Evolutionary conservation across 768 basidiomycete species (phyloP), one percentile per base, ranked within the genome.

Genomic region (Boletus tylopilopsis): DNA sequence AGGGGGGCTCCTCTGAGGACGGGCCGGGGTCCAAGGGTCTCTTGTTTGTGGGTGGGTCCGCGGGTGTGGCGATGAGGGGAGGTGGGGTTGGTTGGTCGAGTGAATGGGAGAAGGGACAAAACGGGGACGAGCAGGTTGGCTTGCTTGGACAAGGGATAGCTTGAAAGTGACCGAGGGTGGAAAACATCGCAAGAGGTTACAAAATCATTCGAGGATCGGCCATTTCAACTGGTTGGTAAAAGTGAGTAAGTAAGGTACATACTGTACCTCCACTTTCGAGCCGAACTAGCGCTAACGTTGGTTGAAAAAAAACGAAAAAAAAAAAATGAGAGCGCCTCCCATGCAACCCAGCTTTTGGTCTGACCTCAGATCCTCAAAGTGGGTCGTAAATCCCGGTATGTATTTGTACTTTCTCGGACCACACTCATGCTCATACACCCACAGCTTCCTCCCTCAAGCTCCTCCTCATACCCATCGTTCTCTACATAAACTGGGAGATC

Each of bases 361-460:
- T 62, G 75, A 85, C 64, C 51, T 84, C 55, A 68, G 50, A 57
- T 73, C 77, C 0, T 64, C 75, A 13, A 73, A 80, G 57, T 95
- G 93, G 93, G 82, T 84, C 48, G 67, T 86, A 16, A 73, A 87
- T 19, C 91, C 92, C 8, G 64, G 91, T 87, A 9, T 21, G 35
- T 51, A n/a, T n/a, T n/a, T n/a, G n/a, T n/a, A n/a, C n/a, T n/a
- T n/a, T n/a, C n/a, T n/a, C n/a, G n/a, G n/a, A n/a, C n/a, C n/a
- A n/a, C n/a, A n/a, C 18, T 13, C 22, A 2, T 4, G 15, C 35
- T 47, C 37, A 61, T 13, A 2, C 27, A 12, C 40, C 3, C 2
- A 13, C 55, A 89, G 87, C 64, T 12, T 77, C 80, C 6, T 80
- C 91, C 1, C 68, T 90, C 65, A 84, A 84, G 53, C 62, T 94